Evolutionary conservation across 352 stramenopile species (phyloP).

Genomic region (Globisporangium apiculatum): DNA sequence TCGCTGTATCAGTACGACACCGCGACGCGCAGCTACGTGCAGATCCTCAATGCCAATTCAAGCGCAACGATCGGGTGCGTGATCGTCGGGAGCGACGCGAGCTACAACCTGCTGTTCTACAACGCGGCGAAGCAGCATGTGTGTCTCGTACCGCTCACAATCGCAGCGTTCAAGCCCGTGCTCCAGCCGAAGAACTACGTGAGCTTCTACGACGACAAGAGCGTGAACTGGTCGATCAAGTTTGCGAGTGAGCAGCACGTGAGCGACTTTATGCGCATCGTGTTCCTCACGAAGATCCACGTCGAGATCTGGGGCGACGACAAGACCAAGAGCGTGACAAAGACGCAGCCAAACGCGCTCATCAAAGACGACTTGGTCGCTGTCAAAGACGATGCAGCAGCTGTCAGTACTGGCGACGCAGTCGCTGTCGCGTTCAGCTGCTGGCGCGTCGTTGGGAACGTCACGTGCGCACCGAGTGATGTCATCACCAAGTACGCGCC

Average conservation of each 20-base stretch:
- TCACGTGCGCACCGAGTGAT: slow-evolving; percentile 40
- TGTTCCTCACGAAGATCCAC: slow-evolving; percentile 76
- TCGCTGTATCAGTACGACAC: slow-evolving; percentile 73
- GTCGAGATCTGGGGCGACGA: slow-evolving; percentile 67
- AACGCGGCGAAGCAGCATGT: slow-evolving; percentile 61
- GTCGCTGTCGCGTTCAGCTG: slow-evolving; percentile 63
- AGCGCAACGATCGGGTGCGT: slow-evolving; percentile 50
- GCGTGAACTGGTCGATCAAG: slow-evolving; percentile 70
- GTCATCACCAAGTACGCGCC: slow-evolving; percentile 73
- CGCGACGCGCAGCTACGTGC: slow-evolving; percentile 46
- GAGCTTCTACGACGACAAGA: slow-evolving; percentile 79
- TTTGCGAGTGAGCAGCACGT: slow-evolving; percentile 57
- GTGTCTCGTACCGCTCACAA: slow-evolving; percentile 43
- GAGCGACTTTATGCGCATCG: slow-evolving; percentile 52
- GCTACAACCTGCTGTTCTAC: slow-evolving; percentile 75
- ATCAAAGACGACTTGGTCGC: slow-evolving; percentile 47
- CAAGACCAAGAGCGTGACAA: slow-evolving; percentile 51
- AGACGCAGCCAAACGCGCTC: slow-evolving; percentile 32
- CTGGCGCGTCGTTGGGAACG: slow-evolving; percentile 74
- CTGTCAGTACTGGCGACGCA: slow-evolving; percentile 48
- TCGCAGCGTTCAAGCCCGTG: slow-evolving; percentile 50
- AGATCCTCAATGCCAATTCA: slow-evolving; percentile 30
- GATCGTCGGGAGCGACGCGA: slow-evolving; percentile 54
- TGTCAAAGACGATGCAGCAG: slow-evolving; percentile 24
- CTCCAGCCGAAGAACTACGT: slow-evolving; percentile 73